Base-by-base conservation (phyloP, 225 moss, liverwort and hornwort species). In the Physcomitrellopsis africana region DNA sequence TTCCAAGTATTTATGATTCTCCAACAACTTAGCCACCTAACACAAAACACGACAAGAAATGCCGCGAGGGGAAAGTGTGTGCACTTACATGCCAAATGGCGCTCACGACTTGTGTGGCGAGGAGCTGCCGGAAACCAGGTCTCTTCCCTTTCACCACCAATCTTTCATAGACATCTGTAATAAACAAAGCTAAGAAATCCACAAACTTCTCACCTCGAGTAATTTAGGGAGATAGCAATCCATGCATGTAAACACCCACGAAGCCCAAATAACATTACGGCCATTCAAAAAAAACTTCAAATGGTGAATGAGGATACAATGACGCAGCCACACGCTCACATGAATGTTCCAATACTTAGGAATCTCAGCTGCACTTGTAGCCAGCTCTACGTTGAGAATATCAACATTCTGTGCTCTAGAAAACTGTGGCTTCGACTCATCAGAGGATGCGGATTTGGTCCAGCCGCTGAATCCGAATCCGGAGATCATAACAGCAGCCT, bases 401-500 rank as follows among this genome's bases (percentile, higher is more conserved):
- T 92, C 87, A 64, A 92, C 89, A 70, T 96, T 96, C 16, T 82
- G 78, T 16, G 96, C 94, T 48, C 96, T 77, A 46, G 89, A 83
- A 90, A 89, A 96, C 67, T 47, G 64, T 7, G 95, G 69, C 69
- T 61, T 52, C 17, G 80, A 26, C 82, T 78, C 64, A 73, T 63
- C 73, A 18, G 75, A 70, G 1, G 71, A 46, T 9, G 76, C 62
- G 7, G 20, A 23, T 43, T 73, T 69, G 54, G 16, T 80, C 92
- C 93, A 95, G 26, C 96, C 94, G 75, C 92, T 96, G 14, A 96
- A 96, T 12, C 96, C 94, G 29, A 96, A 89, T 1, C 96, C 94
- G 11, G 93, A 93, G 6, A 94, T 69, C 49, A 88, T 84, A 10
- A 96, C 80, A 1, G 96, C 86, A 6, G 94, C 78, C 73, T 96